These are phyloP conservation scores for Ramularia endophylla DNA, from an alignment of 2,329 filamentous ascomycete species.

Conservation along the genomic window DNA sequence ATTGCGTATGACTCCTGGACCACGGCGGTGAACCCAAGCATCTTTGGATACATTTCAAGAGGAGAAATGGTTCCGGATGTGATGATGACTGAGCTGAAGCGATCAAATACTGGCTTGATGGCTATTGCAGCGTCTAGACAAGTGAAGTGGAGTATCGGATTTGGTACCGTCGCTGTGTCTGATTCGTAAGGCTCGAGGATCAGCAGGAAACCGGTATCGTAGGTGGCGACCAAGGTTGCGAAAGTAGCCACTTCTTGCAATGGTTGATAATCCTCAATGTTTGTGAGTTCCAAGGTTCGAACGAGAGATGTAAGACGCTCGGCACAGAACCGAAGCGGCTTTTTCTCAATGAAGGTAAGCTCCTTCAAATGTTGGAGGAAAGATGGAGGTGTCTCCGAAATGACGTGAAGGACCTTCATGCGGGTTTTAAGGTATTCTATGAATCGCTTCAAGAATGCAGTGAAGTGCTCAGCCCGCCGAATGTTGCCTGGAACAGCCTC, in stretches of 20 bases:
- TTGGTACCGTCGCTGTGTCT: conserved; percentile 89
- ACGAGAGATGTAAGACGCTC: conserved; percentile 93
- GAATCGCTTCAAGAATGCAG: conserved; percentile 90
- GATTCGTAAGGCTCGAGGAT: conserved; percentile 98
- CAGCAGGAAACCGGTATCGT: conserved; percentile 91
- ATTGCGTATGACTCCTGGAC: conserved; percentile 97
- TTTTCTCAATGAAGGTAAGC: conserved; percentile 95
- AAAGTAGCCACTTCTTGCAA: conserved; percentile 97
- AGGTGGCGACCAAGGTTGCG: conserved; percentile 90
- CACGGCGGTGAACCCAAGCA: conserved; percentile 88
- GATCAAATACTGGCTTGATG: conserved; percentile 94
- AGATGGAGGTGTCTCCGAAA: conserved; percentile 91
- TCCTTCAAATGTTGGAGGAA: conserved; percentile 92
- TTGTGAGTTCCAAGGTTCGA: conserved; percentile 88
- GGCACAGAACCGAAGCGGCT: conserved; percentile 88
- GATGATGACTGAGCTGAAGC: conserved; percentile 97
- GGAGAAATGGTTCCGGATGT: conserved; percentile 97
- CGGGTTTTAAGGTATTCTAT: conserved; percentile 93
- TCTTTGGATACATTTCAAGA: conserved; percentile 98
- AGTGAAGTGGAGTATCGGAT: conserved; percentile 94
- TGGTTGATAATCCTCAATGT: conserved; percentile 96
- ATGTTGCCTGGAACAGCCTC: conserved; percentile 98
- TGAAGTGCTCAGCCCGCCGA: conserved; percentile 88
- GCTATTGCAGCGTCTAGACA: conserved; percentile 96
- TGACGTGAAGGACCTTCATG: conserved; percentile 97